Percentiles rank a stretch among this genome's conserved stretches.
Evolutionary conservation across 1,139 yeast genomes (phyloP).

Genomic region (Magnusiomyces fungicola): DNA sequence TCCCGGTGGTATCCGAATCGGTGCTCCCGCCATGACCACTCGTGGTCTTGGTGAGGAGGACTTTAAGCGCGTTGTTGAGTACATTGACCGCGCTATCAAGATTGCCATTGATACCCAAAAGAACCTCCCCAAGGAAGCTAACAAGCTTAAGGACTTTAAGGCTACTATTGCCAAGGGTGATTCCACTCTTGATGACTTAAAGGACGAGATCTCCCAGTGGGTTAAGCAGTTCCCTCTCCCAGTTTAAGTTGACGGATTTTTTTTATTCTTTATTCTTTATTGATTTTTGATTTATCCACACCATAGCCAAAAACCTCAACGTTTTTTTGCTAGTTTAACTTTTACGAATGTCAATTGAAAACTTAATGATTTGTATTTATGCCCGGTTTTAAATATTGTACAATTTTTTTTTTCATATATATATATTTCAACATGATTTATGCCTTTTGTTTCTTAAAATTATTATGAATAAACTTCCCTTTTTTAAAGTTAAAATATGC

Average conservation of each 20-base stretch:
- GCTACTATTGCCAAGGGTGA: slow-evolving; percentile 66
- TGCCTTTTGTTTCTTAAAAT: background rate
- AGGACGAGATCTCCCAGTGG: slow-evolving; percentile 80
- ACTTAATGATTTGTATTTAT: background rate
- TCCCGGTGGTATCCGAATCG: slow-evolving; percentile 94
- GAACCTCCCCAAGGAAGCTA: slow-evolving; percentile 71
- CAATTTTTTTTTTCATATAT: background rate
- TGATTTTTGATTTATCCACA: background rate
- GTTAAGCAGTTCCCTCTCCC: slow-evolving; percentile 93
- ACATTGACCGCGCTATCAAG: slow-evolving; percentile 71
- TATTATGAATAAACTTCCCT: background rate
- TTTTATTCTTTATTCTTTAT: background rate
- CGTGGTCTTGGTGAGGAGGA: slow-evolving; percentile 82
- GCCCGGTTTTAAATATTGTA: background rate
- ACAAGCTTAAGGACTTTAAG: slow-evolving; percentile 93
- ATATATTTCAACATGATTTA: slow-evolving; percentile 1
- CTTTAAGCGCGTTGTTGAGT: slow-evolving; percentile 68
- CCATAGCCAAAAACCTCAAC: slow-evolving; percentile 1
- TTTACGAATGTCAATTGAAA: no score
- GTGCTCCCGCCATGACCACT: slow-evolving; percentile 98
- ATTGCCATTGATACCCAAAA: slow-evolving; percentile 71
- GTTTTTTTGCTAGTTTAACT: background rate
- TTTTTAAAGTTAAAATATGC: no score
- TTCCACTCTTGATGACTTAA: slow-evolving; percentile 54
- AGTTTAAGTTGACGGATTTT: slow-evolving; percentile 23